Percentiles rank a stretch among this genome's conserved stretches.
Conservation (phyloP, 345 rosid species). For the Pseudoturritis turrita region DNA sequence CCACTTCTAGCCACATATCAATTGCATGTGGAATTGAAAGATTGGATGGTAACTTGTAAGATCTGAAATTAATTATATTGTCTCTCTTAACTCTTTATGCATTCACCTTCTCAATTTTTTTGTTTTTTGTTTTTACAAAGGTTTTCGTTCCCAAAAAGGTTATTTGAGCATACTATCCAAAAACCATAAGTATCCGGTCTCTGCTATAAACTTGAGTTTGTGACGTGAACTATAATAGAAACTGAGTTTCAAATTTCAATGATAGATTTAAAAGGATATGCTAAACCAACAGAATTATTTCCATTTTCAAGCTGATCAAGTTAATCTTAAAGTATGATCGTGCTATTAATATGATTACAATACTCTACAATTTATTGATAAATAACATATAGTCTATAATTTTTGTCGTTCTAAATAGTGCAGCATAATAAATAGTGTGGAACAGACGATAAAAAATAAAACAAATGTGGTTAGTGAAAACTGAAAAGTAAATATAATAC, state of each 20-base stretch:
- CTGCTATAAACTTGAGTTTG: not conserved
- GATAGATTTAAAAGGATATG: not conserved
- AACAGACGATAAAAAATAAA: no score
- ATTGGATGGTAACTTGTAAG: not conserved
- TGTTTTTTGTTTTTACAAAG: not conserved
- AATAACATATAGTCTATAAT: not conserved
- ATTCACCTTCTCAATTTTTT: not conserved
- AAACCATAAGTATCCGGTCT: not conserved
- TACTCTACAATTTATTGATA: not conserved
- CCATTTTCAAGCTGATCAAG: not conserved
- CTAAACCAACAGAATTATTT: not conserved
- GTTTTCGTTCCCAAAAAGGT: not conserved
- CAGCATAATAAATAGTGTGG: no score
- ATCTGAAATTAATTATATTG: not conserved
- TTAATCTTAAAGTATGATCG: not conserved
- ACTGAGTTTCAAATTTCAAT: not conserved
- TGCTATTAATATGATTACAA: not conserved
- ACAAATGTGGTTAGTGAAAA: not conserved
- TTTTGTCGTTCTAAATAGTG: not conserved
- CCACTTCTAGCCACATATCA: slow-evolving; percentile 15
- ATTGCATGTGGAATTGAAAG: not conserved
- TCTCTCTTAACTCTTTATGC: not conserved
- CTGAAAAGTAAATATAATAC: no score
- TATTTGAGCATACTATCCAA: not conserved
- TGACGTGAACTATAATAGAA: not conserved